These are phyloP conservation scores for Massarina eburnea DNA, from an alignment of 2,329 filamentous ascomycete genomes.

Conservation along the genomic window DNA sequence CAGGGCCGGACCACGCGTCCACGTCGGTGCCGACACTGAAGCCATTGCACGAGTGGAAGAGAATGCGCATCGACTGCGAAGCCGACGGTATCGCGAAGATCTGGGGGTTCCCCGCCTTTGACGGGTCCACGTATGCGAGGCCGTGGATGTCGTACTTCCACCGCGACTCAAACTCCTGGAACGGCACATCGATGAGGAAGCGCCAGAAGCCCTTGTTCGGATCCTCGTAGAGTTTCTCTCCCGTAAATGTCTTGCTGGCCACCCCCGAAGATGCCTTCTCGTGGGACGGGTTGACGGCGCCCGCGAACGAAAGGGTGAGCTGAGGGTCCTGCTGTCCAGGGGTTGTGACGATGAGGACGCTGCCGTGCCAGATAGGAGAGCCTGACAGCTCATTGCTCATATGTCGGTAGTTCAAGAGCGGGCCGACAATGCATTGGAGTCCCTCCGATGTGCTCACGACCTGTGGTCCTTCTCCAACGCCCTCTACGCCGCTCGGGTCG, in stretches of 20 bases:
- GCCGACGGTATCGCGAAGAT: conserved; percentile 60
- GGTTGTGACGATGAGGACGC: conserved; percentile 78
- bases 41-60: conserved; percentile 71
- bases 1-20: conserved; percentile 62
- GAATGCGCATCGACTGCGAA: conserved; percentile 67
- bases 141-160: conserved; percentile 78
- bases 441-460: conserved; percentile 43
- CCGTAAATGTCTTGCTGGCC: conserved; percentile 43
- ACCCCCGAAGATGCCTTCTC: conserved; percentile 23
- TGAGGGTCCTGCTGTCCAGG: conserved; percentile 66
- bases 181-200: conserved; percentile 63
- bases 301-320: conserved; percentile 60
- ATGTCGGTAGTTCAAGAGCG: conserved; percentile 74
- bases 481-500: conserved; percentile 30
- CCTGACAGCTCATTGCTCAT: conserved; percentile 60
- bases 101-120: conserved; percentile 34
- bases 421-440: conserved; percentile 67
- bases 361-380: conserved; percentile 72
- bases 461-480: conserved; percentile 48
- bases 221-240: conserved; percentile 63
- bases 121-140: conserved; percentile 61
- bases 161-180: conserved; percentile 69
- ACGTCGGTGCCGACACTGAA: conserved; percentile 68
- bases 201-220: conserved; percentile 60
- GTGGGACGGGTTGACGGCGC: conserved; percentile 32